phyloP scores from a whole-genome alignment of 768 basidiomycete genomes.

The Postia placenta region DNA sequence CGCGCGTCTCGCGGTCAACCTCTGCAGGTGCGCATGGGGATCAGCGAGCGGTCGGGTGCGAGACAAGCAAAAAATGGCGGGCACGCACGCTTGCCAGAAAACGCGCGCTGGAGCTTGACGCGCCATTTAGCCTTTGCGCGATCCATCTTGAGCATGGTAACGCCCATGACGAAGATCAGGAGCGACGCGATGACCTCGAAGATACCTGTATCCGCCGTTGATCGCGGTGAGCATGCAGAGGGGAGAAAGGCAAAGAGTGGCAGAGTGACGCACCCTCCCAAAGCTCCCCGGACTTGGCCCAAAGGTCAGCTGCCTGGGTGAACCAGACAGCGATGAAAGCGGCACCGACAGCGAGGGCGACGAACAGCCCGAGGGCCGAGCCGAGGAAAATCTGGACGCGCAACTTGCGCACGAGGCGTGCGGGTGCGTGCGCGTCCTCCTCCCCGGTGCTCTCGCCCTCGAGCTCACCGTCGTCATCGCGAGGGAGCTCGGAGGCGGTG shows the following conservation, averaged over 20 bases:
- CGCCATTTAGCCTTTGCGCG: slow-evolving; percentile 93
- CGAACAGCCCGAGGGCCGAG: slow-evolving; percentile 62
- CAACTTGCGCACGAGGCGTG: slow-evolving; percentile 58
- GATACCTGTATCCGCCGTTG: slow-evolving; percentile 36
- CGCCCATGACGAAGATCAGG: slow-evolving; percentile 90
- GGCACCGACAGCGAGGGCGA: slow-evolving; percentile 81
- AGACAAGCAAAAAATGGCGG: background rate
- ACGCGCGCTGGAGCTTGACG: slow-evolving; percentile 77
- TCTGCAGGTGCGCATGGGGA: slow-evolving; percentile 28
- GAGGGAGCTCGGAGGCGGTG: slow-evolving; percentile 2
- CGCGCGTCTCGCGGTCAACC: slow-evolving; percentile 40
- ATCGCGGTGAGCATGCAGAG: background rate
- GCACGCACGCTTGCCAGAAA: slow-evolving; percentile 50
- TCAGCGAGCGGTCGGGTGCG: too few relatives aligned
- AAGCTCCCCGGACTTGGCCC: slow-evolving; percentile 75
- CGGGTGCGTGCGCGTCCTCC: slow-evolving; percentile 15
- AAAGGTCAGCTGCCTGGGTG: slow-evolving; percentile 81
- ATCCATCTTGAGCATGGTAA: slow-evolving; percentile 95
- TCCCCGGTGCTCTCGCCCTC: slow-evolving; percentile 18
- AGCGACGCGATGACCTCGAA: slow-evolving; percentile 66
- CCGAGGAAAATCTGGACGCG: slow-evolving; percentile 75
- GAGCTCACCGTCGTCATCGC: slow-evolving; percentile 8
- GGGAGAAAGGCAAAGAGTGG: slow-evolving; percentile 1
- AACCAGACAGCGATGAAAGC: slow-evolving; percentile 96
- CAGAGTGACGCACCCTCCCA: slow-evolving; percentile 76